Evolutionary conservation across 805 yeast species (phyloP).

Genomic region (Candida jianshihensis): DNA sequence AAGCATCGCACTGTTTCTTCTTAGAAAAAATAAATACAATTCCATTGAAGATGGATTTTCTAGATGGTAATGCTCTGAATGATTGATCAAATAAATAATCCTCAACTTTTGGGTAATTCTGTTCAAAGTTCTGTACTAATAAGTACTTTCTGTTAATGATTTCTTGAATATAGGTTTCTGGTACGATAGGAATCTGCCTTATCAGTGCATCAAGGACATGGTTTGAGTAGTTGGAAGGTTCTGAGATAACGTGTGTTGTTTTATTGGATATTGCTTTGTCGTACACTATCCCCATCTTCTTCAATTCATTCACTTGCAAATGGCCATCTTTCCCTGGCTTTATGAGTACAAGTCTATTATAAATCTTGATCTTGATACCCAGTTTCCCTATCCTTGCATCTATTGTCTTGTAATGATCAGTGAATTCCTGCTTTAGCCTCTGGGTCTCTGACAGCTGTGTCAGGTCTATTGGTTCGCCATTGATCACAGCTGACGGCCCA

Average conservation of each 20-base stretch:
- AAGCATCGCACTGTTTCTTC: constrained; percentile 12
- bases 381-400: constrained; percentile 14
- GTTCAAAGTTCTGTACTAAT: constrained; percentile 14
- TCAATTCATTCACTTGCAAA: constrained; percentile 9
- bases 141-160: constrained; percentile 10
- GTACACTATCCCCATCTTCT: constrained; percentile 23
- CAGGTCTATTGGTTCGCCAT: constrained; percentile 2
- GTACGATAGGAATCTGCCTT: constrained; percentile 24
- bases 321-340: constrained; percentile 7
- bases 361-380: constrained; percentile 11
- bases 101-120: constrained; percentile 19
- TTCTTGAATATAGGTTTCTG: constrained; percentile 16
- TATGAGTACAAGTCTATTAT: constrained; percentile 8
- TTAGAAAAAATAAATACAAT: constrained; percentile 22
- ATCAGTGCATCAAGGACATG: constrained; percentile 27
- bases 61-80: constrained; percentile 16
- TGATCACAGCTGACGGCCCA: constrained; percentile 6
- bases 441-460: constrained; percentile 1
- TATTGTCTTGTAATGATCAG: constrained; percentile 1
- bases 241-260: constrained; percentile 23
- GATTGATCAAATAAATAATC: constrained; percentile 19
- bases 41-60: constrained; percentile 20
- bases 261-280: constrained; percentile 10
- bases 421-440: constrained; percentile 1
- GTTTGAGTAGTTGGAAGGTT: constrained; percentile 17